Conservation (phyloP, 352 stramenopile genomes). For the Globisporangium takayamanum region DNA sequence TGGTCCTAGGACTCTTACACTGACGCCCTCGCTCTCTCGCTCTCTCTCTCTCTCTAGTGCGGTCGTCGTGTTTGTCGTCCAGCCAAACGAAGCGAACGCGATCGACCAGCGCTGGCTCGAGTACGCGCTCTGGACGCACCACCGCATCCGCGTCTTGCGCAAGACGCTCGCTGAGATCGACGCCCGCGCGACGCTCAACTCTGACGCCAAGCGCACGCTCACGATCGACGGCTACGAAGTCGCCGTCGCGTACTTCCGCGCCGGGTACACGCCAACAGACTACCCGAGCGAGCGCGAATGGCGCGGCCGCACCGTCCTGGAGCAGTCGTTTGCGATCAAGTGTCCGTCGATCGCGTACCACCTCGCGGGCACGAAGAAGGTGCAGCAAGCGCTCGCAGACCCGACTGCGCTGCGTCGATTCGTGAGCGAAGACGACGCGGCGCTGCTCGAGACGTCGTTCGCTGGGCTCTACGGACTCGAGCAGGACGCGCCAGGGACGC, state of each 20-base stretch:
- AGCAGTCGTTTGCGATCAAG: conserved; percentile 92
- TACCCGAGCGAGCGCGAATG: conserved; percentile 91
- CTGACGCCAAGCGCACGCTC: conserved; percentile 38
- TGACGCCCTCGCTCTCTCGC: not conserved
- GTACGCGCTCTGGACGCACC: conserved; percentile 85
- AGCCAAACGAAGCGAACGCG: conserved; percentile 83
- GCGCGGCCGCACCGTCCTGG: conserved; percentile 82
- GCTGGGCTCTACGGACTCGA: conserved; percentile 94
- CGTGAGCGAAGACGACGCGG: conserved; percentile 60
- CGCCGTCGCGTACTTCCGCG: conserved; percentile 94
- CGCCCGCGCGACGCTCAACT: conserved; percentile 23
- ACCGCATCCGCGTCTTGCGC: conserved; percentile 74
- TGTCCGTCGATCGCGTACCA: conserved; percentile 96
- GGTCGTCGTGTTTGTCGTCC: conserved; percentile 89
- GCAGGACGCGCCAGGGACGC: conserved; percentile 55
- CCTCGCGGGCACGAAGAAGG: conserved; percentile 96
- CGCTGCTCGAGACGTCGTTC: conserved; percentile 88
- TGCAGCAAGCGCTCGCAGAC: conserved; percentile 94
- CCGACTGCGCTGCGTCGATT: conserved; percentile 87
- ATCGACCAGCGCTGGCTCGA: conserved; percentile 92
- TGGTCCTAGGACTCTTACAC: too few relatives aligned
- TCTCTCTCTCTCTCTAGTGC: conserved; percentile 21
- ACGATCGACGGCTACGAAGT: conserved; percentile 74
- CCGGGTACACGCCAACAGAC: conserved; percentile 95
- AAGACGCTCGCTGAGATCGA: conserved; percentile 69